These are phyloP conservation scores for Whalleya microplaca DNA, from an alignment of 2,329 filamentous ascomycete species.

Conservation along the genomic window DNA sequence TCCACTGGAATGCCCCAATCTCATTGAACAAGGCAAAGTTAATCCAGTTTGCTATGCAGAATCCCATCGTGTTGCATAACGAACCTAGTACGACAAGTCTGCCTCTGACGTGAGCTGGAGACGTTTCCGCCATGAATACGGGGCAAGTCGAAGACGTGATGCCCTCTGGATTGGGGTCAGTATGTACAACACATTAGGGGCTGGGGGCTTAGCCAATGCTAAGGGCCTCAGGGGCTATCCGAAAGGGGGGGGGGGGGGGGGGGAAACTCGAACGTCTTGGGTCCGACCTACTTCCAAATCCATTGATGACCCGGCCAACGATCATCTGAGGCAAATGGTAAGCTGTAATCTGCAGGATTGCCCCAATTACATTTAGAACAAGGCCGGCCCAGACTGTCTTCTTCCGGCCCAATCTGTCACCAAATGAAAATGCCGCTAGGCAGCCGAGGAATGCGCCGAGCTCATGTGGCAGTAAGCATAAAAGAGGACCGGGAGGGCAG, in stretches of 20 bases:
- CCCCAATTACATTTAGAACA: conserved; percentile 39
- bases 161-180: conserved; percentile 17
- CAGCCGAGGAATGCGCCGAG: conserved; percentile 62
- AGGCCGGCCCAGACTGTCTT: conserved; percentile 39
- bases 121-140: conserved; percentile 45
- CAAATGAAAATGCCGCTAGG: conserved; percentile 37
- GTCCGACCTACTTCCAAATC: conserved; percentile 51
- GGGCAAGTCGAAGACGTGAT: conserved; percentile 37
- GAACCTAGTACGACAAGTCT: conserved; percentile 39
- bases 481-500: conserved; percentile 9
- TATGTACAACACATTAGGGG: conserved; percentile 3
- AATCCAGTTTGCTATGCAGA: conserved; percentile 42
- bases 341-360: conserved; percentile 40
- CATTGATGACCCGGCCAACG: conserved; percentile 48
- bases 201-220: conserved; percentile 5
- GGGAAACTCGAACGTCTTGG: conserved; percentile 9
- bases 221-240: conserved; percentile 7
- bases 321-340: conserved; percentile 46
- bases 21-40: conserved; percentile 45
- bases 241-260: neutral
- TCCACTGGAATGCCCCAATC: conserved; percentile 42
- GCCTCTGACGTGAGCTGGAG: conserved; percentile 37
- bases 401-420: conserved; percentile 40
- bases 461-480: conserved; percentile 43
- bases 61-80: conserved; percentile 15